Evolutionary conservation across 1,284 basidiomycete genomes (phyloP), one percentile per base, ranked within the genome.

Genomic region (Ustilago curta): DNA sequence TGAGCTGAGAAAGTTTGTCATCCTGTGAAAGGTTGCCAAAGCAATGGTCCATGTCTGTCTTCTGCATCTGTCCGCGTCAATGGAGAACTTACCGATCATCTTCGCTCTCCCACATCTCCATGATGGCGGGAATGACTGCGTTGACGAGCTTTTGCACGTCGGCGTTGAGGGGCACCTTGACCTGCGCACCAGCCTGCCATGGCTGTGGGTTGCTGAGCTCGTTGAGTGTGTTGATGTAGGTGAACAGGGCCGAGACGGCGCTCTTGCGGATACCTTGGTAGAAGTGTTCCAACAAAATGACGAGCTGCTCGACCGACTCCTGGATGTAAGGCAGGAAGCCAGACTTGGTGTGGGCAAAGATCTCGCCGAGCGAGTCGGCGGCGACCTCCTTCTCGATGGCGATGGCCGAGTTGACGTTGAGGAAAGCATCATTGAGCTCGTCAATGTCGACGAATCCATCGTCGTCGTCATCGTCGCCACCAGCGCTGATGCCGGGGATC

Each of bases 311-410:
- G 54, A 93, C 90, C 80, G 90, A 91, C 76, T 87, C 81, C 82
- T 88, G 87, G 51, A 89, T 79, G 85, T 90, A 99, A 5, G 95
- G 95, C 77, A 98, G 88, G 90, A 97, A 99, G 81, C 93, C 91
- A 42, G 86, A 86, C 83, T 91, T 90, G 56, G 94, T 96, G 50
- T 92, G 89, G 45, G 90, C 88, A 85, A 98, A 98, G 68, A 99
- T 87, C 58, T 93, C 92, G 61, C 96, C 94, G 71, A 99, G 91
- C 31, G 96, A 94, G 85, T 99, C 96, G 40, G 95, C 94, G 7
- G 97, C 96, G 64, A 98, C 97, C 88, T 99, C 97, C 87, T 99
- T 99, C 88, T 99, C 97, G 64, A 99, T 94, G 57, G 95, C 96
- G 77, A 99, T 92, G 48, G 95, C 95, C 80, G 92, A 94, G 88